These are phyloP conservation scores for Mortierella sp. DNA, from an alignment of 371 early-diverging fungal species.

Conservation along the genomic window DNA sequence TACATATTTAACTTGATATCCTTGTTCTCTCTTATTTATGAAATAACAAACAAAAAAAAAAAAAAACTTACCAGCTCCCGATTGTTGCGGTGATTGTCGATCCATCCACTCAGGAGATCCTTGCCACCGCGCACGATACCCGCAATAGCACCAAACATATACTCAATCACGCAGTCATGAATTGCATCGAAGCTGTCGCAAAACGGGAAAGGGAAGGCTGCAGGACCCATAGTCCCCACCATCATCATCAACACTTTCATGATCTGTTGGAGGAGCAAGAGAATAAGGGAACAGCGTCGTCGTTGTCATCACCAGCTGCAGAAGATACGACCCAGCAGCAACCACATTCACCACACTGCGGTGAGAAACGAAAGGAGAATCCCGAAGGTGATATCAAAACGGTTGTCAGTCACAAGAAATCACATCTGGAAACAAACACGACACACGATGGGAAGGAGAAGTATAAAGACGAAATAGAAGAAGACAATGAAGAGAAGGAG, in stretches of 20 bases:
- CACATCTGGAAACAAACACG: not conserved
- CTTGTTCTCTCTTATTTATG: not conserved
- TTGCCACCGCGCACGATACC: slow-evolving; percentile 63
- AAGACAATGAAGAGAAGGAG: not conserved
- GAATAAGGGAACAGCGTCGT: not conserved
- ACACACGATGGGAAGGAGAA: not conserved
- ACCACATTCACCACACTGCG: slow-evolving; percentile 29
- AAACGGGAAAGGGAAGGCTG: slow-evolving; percentile 28
- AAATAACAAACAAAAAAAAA: no score
- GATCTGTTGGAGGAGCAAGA: not conserved
- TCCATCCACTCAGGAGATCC: slow-evolving; percentile 55
- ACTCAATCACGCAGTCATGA: slow-evolving; percentile 72
- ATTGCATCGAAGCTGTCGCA: slow-evolving; percentile 65
- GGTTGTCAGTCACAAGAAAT: not conserved
- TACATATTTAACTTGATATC: no score
- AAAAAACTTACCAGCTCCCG: slow-evolving; percentile 30
- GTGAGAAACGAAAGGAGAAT: slow-evolving; percentile 41
- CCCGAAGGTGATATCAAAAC: not conserved
- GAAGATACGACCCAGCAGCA: no score
- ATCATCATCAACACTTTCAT: slow-evolving; percentile 18
- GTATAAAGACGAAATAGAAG: not conserved
- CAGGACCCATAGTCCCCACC: slow-evolving; percentile 8
- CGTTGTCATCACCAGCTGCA: not conserved
- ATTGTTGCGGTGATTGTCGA: slow-evolving; percentile 62
- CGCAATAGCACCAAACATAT: slow-evolving; percentile 60